Conservation (phyloP, 2,329 filamentous ascomycete genomes). For the Endoconidiophora polonica region DNA sequence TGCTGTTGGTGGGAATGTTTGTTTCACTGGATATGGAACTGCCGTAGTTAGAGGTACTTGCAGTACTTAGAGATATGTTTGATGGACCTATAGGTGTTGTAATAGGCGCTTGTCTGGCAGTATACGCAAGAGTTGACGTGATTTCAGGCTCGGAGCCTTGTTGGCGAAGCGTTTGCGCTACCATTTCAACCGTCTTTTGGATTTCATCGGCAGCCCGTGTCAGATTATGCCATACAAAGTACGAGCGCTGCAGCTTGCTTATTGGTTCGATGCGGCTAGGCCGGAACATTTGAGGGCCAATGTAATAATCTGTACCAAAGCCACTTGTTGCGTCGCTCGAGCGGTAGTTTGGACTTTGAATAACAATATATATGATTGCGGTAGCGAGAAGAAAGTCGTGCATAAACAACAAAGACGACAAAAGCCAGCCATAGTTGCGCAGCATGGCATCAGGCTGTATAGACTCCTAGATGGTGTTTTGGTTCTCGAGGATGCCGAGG, state of each 20-base stretch:
- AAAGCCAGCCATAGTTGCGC: conserved; percentile 36
- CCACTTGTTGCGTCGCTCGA: conserved; percentile 19
- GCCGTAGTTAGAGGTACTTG: no score
- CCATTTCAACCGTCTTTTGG: conserved; percentile 4
- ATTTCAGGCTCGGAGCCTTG: conserved; percentile 1
- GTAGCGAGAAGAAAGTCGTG: conserved; percentile 46
- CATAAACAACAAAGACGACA: conserved; percentile 34
- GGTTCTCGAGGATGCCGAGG: conserved; percentile 30
- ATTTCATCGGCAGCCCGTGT: conserved; percentile 1
- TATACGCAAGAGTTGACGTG: background rate
- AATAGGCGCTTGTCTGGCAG: no score
- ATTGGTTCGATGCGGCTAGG: conserved; percentile 2
- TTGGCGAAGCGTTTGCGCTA: conserved; percentile 6
- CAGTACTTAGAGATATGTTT: no score
- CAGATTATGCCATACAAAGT: conserved; percentile 6
- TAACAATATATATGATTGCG: conserved; percentile 40
- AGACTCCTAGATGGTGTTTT: conserved; percentile 30
- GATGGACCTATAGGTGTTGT: no score
- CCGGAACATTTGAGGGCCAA: background rate
- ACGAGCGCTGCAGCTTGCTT: conserved; percentile 1
- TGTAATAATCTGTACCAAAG: background rate
- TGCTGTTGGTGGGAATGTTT: no score
- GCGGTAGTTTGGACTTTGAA: conserved; percentile 27
- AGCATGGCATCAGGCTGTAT: conserved; percentile 37
- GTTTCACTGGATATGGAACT: no score